Evolutionary conservation across 1,284 basidiomycete genomes (phyloP).

Genomic region (Afroboletus lepidellus): DNA sequence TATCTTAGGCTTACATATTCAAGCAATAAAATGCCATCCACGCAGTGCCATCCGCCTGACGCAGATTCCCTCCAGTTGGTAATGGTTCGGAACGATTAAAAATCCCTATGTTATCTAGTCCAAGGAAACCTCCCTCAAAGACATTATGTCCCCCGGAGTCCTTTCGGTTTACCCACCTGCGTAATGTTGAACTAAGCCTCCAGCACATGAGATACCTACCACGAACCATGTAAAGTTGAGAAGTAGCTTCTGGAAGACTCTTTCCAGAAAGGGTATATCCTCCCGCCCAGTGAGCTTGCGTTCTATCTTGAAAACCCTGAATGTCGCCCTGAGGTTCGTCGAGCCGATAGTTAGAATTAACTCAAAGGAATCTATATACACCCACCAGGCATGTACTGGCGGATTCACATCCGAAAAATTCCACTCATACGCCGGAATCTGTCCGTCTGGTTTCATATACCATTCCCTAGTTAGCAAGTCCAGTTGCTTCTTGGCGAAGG

Average conservation of each 20-base stretch:
- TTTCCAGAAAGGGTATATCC: conserved; percentile 90
- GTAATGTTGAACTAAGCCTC: conserved; percentile 1
- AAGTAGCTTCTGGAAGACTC: conserved; percentile 96
- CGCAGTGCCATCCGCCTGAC: conserved; percentile 96
- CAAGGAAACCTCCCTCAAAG: conserved; percentile 97
- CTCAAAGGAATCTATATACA: neutral
- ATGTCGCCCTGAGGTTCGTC: conserved; percentile 71
- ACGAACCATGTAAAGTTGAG: conserved; percentile 93
- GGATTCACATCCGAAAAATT: conserved; percentile 98
- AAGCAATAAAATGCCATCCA: conserved; percentile 99
- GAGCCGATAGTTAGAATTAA: neutral
- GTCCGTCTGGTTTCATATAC: conserved; percentile 99
- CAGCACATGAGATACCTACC: neutral
- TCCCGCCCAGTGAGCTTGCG: conserved; percentile 90
- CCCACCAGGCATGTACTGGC: conserved; percentile 92
- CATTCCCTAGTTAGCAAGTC: conserved; percentile 96
- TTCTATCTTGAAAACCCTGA: conserved; percentile 98
- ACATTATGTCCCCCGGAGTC: conserved; percentile 93
- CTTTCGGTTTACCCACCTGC: conserved; percentile 97
- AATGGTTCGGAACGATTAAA: conserved; percentile 98
- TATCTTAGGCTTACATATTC: conserved; percentile 69
- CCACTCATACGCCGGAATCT: conserved; percentile 99
- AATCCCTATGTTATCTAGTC: conserved; percentile 95
- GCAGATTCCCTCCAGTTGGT: conserved; percentile 87
- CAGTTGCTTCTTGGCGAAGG: conserved; percentile 96